Evolutionary conservation across 1,284 basidiomycete genomes (phyloP), one percentile per base, ranked within the genome.

Genomic region (Bondarzewia mesenterica): DNA sequence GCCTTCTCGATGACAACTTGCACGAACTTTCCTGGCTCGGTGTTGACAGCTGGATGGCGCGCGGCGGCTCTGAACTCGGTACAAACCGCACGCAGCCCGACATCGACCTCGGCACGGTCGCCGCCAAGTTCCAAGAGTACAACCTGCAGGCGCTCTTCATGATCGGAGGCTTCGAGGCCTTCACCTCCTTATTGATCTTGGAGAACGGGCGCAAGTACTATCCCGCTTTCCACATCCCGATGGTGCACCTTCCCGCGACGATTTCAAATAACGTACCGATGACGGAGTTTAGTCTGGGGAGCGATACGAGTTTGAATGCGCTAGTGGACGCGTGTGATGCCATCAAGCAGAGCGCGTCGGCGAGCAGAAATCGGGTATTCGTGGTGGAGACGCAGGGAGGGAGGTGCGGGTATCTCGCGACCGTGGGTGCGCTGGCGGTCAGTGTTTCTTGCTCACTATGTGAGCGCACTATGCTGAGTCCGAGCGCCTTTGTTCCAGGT

Each of bases 341-440:
- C 26, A 96, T 99, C 70, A 96, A 94, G 72, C 96, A 99, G 74
- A 93, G 89, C 59, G 95, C 96, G 5, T 90, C 89, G 45, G 95
- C 95, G 5, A 94, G 90, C 59, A 71, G 95, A 55, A 95, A 98
- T 66, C 74, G 95, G 42, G 94, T 97, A 48, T 99, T 99, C 63
- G 89, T 99, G 2, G 92, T 99, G 22, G 94, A 99, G 71, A 97
- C 94, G 0, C 96, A 99, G 67, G 95, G 96, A 48, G 95, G 95
- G 29, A 86, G 86, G 68, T 96, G 91, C 63, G 95, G 96, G 8
- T 98, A 96, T 66, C 82, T 99, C 52, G 93, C 94, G 6, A 87
- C 93, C 1, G 80, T 98, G 75, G 96, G 95, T 49, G 95, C 92
- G 2, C 73, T 99, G 54, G 95, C 96, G 40, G 93, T 93, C 55